Evolutionary conservation across 805 yeast species (phyloP), one percentile per base, ranked within the genome.

Genomic region (Zygoascus ofunaensis): DNA sequence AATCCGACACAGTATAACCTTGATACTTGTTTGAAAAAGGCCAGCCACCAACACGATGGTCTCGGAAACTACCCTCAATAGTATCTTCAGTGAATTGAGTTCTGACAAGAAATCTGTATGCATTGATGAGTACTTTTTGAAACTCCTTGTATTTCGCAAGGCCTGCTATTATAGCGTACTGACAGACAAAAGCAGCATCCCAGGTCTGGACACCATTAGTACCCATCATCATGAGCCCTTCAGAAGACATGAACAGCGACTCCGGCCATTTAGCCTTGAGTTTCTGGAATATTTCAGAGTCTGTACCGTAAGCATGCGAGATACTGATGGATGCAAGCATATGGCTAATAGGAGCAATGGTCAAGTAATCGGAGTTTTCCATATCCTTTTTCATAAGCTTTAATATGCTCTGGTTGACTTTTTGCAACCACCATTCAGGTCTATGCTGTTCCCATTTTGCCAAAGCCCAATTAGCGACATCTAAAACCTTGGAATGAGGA

Each of bases 131-230:
- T 53, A 77, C 68, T 4, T 76, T 74, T 38, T 75, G 76, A 59
- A 76, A 86, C 59, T 80, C 78, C 0, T 83, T 79, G 28, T 69
- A 54, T 23, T 79, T 82, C 2, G 85, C 89, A 30, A 89, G 63
- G 0, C 95, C 95, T 0, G 95, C 84, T 55, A 74, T 68, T 48
- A 86, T 79, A 49, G 77, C 73, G 56, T 86, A 85, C 59, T 92
- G 98, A 21, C 92, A 70, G 45, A 85, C 82, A 66, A 92, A 90
- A 0, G 97, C 89, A 22, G 81, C 80, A 62, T 92, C 99, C 98
- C 99, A 92, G 1, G 82, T 89, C 64, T 92, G 99, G 0, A 85
- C 86, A 20, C 99, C 99, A 62, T 92, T 92, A 0, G 99, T 92
- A 2, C 99, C 99, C 85, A 83, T 86, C 45, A 86, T 82, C 2